Evolutionary conservation across 164 flowering plant species (phyloP).

Genomic region (Nymphaea colorata): DNA sequence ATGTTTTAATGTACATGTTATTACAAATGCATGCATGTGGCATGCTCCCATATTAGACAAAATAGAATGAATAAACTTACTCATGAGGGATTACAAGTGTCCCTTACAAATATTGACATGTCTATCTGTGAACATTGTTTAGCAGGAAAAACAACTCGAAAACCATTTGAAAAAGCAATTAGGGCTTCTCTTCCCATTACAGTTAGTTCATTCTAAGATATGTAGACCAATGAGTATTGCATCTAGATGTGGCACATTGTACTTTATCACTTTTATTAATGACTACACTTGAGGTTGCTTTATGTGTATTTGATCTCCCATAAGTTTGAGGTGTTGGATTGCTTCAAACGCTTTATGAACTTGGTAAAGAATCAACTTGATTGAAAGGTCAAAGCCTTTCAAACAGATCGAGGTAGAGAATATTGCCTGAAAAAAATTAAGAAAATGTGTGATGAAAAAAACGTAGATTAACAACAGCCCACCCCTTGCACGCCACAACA

Average conservation of each 20-base stretch:
- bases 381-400: not conserved
- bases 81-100: no score
- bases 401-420: not conserved
- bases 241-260: not conserved
- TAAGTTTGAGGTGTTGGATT: not conserved
- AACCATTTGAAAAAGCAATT: not conserved
- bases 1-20: no score
- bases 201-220: not conserved
- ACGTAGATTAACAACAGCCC: no score
- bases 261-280: not conserved
- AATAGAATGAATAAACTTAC: no score
- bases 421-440: not conserved
- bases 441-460: not conserved
- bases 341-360: not conserved
- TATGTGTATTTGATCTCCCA: not conserved
- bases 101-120: no score
- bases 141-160: not conserved
- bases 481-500: not conserved
- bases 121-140: no score
- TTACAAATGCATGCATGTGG: no score
- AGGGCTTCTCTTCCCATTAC: not conserved
- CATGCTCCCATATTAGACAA: no score
- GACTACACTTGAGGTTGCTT: not conserved
- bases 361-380: not conserved
- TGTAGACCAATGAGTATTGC: not conserved